Evolutionary conservation across 2,329 filamentous ascomycete genomes (phyloP), one percentile per base, ranked within the genome.

Genomic region (Knoxdaviesia capensis): DNA sequence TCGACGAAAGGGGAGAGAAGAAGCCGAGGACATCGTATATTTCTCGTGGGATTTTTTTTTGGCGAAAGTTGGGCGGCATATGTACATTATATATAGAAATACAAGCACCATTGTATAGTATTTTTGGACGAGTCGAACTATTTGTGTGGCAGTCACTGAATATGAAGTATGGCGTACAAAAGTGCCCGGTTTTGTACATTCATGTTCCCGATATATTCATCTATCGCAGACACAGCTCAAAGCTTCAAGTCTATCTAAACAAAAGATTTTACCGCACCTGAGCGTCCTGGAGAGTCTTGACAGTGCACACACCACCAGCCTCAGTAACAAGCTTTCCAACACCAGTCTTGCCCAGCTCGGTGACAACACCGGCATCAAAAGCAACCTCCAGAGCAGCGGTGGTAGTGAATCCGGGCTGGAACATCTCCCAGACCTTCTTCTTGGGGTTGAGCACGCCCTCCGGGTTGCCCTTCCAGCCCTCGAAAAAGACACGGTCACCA

Each of bases 361-460:
- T 79, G 34, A 94, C 83, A 38, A 67, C 76, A 38, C 63, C 69
- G 3, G 81, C 82, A 53, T 96, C 82, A 56, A 96, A 98, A 0
- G 71, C 86, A 34, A 94, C 88, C 61, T 87, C 81, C 41, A 88
- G 67, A 39, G 60, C 62, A 6, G 80, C 79, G 1, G 80, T 93
- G 6, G 88, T 98, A 31, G 83, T 93, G 64, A 96, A 96, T 0
- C 88, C 90, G 1, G 87, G 86, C 69, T 96, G 88, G 63, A 94
- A 84, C 7, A 72, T 84, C 69, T 98, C 90, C 87, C 88, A 96
- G 47, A 96, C 68, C 77, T 96, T 96, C 77, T 96, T 98, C 79
- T 98, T 98, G 45, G 90, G 90, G 70, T 96, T 98, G 44, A 98
- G 71, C 41, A 88, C 75, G 47, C 79, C 80, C 70, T 98, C 90